Evolutionary conservation across 2,329 filamentous ascomycete genomes (phyloP).

Genomic region (Alternaria panax): DNA sequence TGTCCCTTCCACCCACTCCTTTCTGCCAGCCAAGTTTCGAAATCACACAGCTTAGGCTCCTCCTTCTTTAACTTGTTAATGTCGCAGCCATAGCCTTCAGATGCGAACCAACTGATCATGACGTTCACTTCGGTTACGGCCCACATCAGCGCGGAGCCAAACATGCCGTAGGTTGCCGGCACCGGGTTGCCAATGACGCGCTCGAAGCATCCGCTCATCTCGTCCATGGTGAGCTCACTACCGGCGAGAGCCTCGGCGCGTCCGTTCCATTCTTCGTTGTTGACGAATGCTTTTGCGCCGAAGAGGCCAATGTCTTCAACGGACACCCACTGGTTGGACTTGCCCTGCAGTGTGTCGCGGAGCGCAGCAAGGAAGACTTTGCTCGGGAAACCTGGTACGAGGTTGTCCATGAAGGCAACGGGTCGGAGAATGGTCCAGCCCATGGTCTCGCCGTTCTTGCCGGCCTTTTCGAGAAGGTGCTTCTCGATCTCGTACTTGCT

Average conservation of each 20-base stretch:
- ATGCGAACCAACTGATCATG: slow-evolving; percentile 62
- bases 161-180: slow-evolving; percentile 53
- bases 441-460: slow-evolving; percentile 57
- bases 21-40: slow-evolving; percentile 58
- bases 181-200: slow-evolving; percentile 54
- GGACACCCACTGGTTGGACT: slow-evolving; percentile 52
- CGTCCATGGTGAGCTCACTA: slow-evolving; percentile 58
- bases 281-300: slow-evolving; percentile 58
- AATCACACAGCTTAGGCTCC: slow-evolving; percentile 57
- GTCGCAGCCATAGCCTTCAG: slow-evolving; percentile 58
- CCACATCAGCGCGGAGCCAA: slow-evolving; percentile 53
- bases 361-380: slow-evolving; percentile 59
- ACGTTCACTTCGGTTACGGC: slow-evolving; percentile 53
- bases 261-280: slow-evolving; percentile 55
- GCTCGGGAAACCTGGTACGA: slow-evolving; percentile 56
- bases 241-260: slow-evolving; percentile 60
- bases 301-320: slow-evolving; percentile 61
- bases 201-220: slow-evolving; percentile 57
- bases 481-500: slow-evolving; percentile 69
- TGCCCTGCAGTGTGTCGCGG: slow-evolving; percentile 52
- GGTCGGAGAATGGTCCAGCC: slow-evolving; percentile 69
- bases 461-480: slow-evolving; percentile 61
- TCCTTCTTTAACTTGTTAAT: slow-evolving; percentile 52
- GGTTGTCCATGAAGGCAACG: slow-evolving; percentile 69
- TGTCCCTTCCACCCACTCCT: slow-evolving; percentile 54